Percentiles rank a stretch among this genome's conserved stretches.
Evolutionary conservation across 2,329 filamentous ascomycete genomes (phyloP).

Genomic region (Ceratocystis harringtonii): DNA sequence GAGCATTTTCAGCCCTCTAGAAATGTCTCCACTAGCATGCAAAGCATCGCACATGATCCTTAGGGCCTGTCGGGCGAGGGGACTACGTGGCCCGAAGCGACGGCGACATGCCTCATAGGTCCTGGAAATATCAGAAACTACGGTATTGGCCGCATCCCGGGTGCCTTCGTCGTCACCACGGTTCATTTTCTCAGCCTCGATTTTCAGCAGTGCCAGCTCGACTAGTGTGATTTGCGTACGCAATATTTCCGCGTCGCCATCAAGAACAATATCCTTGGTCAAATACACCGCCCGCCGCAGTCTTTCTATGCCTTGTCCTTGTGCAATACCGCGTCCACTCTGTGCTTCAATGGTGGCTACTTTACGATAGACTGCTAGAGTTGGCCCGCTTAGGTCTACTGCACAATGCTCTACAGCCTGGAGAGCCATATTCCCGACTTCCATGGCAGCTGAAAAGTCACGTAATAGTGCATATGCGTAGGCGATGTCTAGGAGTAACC

Average conservation of each 20-base stretch:
- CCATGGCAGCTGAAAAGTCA: neutral
- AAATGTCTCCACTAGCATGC: neutral
- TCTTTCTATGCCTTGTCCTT: neutral
- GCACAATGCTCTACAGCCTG: neutral
- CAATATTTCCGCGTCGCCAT: neutral
- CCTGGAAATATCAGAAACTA: neutral
- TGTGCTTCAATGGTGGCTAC: neutral
- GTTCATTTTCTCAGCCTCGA: neutral
- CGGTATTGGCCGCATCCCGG: neutral
- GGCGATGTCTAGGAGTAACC: neutral
- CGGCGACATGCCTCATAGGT: neutral
- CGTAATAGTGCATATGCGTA: conserved; percentile 1
- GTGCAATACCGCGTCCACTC: neutral
- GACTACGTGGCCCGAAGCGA: conserved; percentile 4
- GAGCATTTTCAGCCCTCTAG: neutral
- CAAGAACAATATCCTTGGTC: neutral
- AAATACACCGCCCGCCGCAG: neutral
- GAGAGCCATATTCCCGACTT: conserved; percentile 1
- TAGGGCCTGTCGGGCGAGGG: neutral
- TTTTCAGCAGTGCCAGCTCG: neutral
- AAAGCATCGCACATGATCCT: neutral
- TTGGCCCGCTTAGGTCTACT: neutral
- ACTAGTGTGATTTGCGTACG: neutral
- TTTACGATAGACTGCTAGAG: neutral
- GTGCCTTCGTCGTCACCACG: neutral